Base-by-base conservation (phyloP, 1,139 yeast species). In the Taphrina sp. region DNA sequence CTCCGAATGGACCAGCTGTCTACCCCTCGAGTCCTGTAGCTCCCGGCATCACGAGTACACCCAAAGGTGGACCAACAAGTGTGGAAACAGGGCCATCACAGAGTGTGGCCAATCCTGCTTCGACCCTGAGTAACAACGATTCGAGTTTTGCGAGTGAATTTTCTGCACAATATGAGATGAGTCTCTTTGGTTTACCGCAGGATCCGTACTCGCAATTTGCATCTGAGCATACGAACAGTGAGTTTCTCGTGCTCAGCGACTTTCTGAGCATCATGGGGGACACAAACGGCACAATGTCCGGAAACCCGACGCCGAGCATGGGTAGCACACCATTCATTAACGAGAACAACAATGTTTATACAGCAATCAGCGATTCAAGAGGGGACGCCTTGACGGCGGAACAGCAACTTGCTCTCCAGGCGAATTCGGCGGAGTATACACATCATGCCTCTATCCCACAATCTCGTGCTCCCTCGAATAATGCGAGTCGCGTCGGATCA, bases 261-360 rank as follows among this genome's bases (percentile, higher is more conserved):
- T 90, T 90, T 65, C 72, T 90, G 56, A 82, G 92, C 2, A 87
- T 90, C 88, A 80, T 90, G 52, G 96, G 89, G 65, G 95, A 88
- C 66, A 89, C 95, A 38, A 38, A 14, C 39, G 43, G 42, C 19
- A 44, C 28, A 36, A 52, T 39, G 22, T n/a, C n/a, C n/a, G n/a
- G n/a, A n/a, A n/a, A n/a, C n/a, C 57, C 43, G 37, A 43, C 61
- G 16, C 36, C 44, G 12, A 33, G 28, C 36, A 37, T 36, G 7
- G 31, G 28, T n/a, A 39, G 53, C 36, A 39, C 19, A 33, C 20
- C 23, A 44, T 16, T 42, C 16, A 41, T 37, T 20, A 29, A 39
- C 47, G 41, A 35, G 29, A 45, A 19, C 35, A 29, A 34, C n/a
- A 14, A 19, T n/a, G 10, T n/a, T 10, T 41, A 26, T 17, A 5